Evolutionary conservation across 495 filamentous ascomycete genomes (phyloP).

Genomic region (Aspergillus ostianus): DNA sequence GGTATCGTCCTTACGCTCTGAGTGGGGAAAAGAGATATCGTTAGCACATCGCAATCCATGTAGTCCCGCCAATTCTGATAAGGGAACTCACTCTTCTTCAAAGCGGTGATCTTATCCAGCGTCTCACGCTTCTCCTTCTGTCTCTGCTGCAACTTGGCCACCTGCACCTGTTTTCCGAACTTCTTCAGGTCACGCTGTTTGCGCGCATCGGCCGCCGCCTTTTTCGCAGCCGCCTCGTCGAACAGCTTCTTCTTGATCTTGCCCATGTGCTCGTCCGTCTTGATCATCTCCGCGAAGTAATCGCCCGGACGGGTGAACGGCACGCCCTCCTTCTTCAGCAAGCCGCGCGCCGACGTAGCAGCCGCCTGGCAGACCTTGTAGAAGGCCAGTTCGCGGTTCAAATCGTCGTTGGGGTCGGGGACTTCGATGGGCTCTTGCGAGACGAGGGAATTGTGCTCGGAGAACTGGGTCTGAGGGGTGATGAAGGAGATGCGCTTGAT

Average conservation of each 20-base stretch:
- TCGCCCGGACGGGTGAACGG: conserved; percentile 86
- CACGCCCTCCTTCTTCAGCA: conserved; percentile 77
- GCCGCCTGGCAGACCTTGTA: conserved; percentile 86
- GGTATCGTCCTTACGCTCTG: conserved; percentile 81
- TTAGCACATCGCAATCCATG: neutral
- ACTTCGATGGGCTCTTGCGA: conserved; percentile 53
- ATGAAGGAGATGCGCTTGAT: conserved; percentile 75
- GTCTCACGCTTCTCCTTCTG: conserved; percentile 86
- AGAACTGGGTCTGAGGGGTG: conserved; percentile 57
- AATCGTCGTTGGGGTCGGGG: conserved; percentile 77
- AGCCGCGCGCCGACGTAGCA: conserved; percentile 63
- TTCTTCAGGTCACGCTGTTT: conserved; percentile 95
- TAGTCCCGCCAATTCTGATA: neutral
- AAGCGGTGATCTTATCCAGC: conserved; percentile 84
- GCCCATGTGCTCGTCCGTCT: conserved; percentile 97
- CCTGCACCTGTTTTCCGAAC: conserved; percentile 98
- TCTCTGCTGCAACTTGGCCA: conserved; percentile 91
- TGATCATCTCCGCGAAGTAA: conserved; percentile 98
- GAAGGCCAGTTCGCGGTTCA: conserved; percentile 88
- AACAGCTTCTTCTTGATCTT: conserved; percentile 90
- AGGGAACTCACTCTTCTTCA: conserved; percentile 75
- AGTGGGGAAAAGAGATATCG: conserved; percentile 12
- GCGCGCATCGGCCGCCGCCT: conserved; percentile 86
- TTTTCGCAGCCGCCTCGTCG: conserved; percentile 88
- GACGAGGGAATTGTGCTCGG: conserved; percentile 60